These are phyloP conservation scores for Monilinia polystroma DNA, from an alignment of 2,329 filamentous ascomycete genomes.

Conservation along the genomic window DNA sequence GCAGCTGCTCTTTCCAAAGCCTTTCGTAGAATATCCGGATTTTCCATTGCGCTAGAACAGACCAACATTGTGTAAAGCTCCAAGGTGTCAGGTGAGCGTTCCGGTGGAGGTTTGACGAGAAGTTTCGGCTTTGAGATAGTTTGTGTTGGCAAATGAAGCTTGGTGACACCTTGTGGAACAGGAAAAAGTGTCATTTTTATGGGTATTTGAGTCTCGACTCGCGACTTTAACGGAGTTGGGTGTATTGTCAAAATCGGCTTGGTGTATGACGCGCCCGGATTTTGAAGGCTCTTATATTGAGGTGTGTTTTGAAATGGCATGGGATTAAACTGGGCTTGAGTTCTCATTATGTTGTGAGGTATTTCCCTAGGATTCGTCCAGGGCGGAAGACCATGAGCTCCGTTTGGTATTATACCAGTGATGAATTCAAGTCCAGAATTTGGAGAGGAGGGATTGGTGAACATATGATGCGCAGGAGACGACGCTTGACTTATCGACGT, in stretches of 20 bases:
- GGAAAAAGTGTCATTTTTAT: slow-evolving; percentile 78
- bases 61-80: slow-evolving; percentile 81
- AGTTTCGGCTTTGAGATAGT: slow-evolving; percentile 95
- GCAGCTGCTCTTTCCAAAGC: slow-evolving; percentile 52
- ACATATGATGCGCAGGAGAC: slow-evolving; percentile 46
- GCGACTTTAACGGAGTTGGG: slow-evolving; percentile 74
- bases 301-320: slow-evolving; percentile 30
- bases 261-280: slow-evolving; percentile 31
- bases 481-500: slow-evolving; percentile 53
- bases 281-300: slow-evolving; percentile 31
- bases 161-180: slow-evolving; percentile 72
- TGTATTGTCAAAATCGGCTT: slow-evolving; percentile 56
- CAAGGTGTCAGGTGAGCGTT: slow-evolving; percentile 68
- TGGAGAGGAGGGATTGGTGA: slow-evolving; percentile 50
- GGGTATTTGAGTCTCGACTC: slow-evolving; percentile 94
- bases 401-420: slow-evolving; percentile 37
- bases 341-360: slow-evolving; percentile 28
- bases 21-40: slow-evolving; percentile 61
- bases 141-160: slow-evolving; percentile 81
- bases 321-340: slow-evolving; percentile 24
- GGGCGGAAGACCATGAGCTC: slow-evolving; percentile 29
- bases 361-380: slow-evolving; percentile 42
- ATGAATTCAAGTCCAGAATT: slow-evolving; percentile 45
- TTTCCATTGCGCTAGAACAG: slow-evolving; percentile 88
- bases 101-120: slow-evolving; percentile 68